Evolutionary conservation across 352 stramenopile species (phyloP), one percentile per base, ranked within the genome.

Genomic region (Pythium phragmiticola): DNA sequence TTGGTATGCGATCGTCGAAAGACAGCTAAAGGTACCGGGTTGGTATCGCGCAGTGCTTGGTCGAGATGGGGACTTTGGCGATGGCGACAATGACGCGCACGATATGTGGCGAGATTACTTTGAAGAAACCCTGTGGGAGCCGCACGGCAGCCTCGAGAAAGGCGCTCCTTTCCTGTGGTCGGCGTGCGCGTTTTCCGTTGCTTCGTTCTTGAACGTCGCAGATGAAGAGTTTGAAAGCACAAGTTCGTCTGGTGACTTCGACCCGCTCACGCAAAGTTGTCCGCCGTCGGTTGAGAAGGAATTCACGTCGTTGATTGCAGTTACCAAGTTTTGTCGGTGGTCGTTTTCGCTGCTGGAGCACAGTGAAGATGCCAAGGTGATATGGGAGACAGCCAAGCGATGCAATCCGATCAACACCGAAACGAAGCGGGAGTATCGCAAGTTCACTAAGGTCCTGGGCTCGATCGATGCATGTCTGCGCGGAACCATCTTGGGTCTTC

Each of bases 51-150:
- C 74, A 1, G 85, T 94, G 41, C 70, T 94, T 14, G 85, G 85
- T 19, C 80, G 82, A 34, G 79, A 90, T 48, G 85, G 82, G 30
- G 70, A 72, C 13, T 78, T 78, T 46, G 70, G 74, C 19, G 73
- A 82, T 9, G 58, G 74, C 0, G 80, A 89, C 11, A 76, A 69
- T 19, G 73, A 89, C 13, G 76, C 73, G 9, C 85, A 94, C 45
- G 82, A 94, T 63, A 63, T 89, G 43, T 95, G 87, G 87, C 76
- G 87, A 30, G 82, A 92, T 59, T 95, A 95, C 63, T 95, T 92
- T 49, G 87, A 95, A 64, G 83, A 94, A 41, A 93, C 82, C 7
- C 61, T 95, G 19, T 95, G 87, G 87, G 87, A 95, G 17, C 87
- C 87, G 8, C 87, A 95, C 46, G 87, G 84, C 6, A 95, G 83